Base-by-base conservation (phyloP, 1,139 yeast genomes). In the Scheffersomyces insectosa region DNA sequence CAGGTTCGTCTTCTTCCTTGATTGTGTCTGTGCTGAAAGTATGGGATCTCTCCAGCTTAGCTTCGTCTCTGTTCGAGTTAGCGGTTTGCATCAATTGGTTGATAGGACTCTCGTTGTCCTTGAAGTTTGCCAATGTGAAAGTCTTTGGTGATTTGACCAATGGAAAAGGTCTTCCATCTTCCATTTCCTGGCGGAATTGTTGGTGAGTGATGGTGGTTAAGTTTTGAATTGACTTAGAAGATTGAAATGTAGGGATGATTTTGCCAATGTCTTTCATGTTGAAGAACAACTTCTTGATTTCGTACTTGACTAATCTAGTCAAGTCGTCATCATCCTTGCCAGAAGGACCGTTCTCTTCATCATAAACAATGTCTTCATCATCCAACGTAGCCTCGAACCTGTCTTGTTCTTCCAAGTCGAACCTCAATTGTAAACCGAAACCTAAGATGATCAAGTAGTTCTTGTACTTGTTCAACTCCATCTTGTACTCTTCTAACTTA, bases 101-200 rank as follows among this genome's bases (percentile, higher is more conserved):
- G 23, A 71, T 60, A 4, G 77, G 77, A 47, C 73, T 68, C 46
- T 66, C 74, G 33, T 57, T 58, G 36, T 68, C 75, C 36, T 68
- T 67, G 49, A 60, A 67, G 47, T 70, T 60, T 5, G 75, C 59
- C 43, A 73, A 61, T 15, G 75, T 63, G 49, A 64, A 72, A 0
- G 74, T 71, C 53, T 73, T 73, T 16, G 79, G 79, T 2, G 75
- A 69, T 47, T 72, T 73, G 3, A 72, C 77, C 42, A 71, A 56
- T 4, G 66, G 58, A 38, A 58, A 62, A 3, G 60, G 51, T 12
- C 38, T 32, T 9, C 40, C 42, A 9, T 41, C 42, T 11, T 15
- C 37, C 34, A 25, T 33, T 12, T 16, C 37, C n/a, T 29, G 28
- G 14, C 23, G 32, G 32, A 27, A 38, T 45, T 50, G 40, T 40